Evolutionary conservation across 345 rosid species (phyloP).

Genomic region (Eucalyptus curtisii): DNA sequence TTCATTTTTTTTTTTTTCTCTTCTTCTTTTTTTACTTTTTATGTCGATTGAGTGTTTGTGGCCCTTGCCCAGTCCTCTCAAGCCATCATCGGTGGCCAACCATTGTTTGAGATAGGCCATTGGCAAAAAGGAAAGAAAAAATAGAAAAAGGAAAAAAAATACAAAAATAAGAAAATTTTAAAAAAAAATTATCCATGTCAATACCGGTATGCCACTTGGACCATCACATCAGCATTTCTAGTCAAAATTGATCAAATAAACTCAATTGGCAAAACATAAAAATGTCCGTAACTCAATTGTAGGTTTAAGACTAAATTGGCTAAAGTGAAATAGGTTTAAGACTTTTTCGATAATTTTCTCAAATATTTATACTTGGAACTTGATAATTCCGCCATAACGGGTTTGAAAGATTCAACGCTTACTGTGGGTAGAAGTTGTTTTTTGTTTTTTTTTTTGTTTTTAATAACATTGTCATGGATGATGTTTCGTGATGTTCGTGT

Average conservation of each 20-base stretch:
- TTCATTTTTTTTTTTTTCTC: no score
- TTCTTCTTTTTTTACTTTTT: no score
- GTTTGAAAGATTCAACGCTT: not conserved
- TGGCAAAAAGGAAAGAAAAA: no score
- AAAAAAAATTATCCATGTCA: no score
- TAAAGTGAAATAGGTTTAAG: no score
- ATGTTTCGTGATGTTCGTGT: not conserved
- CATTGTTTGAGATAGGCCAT: not conserved
- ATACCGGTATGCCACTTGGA: fast-evolving
- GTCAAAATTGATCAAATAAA: no score
- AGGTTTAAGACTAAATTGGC: fast-evolving
- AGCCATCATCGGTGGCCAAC: not conserved
- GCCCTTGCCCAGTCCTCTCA: not conserved
- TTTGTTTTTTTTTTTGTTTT: no score
- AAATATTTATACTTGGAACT: not conserved
- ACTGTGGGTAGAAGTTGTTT: not conserved
- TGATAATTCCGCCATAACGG: not conserved
- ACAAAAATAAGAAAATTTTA: no score
- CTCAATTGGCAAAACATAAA: not conserved
- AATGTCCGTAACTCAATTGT: no score
- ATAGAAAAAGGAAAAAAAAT: fast-evolving
- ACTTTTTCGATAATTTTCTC: no score
- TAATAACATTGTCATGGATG: not conserved
- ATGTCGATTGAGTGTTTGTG: not conserved
- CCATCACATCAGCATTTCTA: fast-evolving